A percentile compares a stretch with the other conserved stretches of the same genome.
Evolutionary conservation across 2,329 filamentous ascomycete genomes (phyloP).

Genomic region (Calonectria multiphialidica): DNA sequence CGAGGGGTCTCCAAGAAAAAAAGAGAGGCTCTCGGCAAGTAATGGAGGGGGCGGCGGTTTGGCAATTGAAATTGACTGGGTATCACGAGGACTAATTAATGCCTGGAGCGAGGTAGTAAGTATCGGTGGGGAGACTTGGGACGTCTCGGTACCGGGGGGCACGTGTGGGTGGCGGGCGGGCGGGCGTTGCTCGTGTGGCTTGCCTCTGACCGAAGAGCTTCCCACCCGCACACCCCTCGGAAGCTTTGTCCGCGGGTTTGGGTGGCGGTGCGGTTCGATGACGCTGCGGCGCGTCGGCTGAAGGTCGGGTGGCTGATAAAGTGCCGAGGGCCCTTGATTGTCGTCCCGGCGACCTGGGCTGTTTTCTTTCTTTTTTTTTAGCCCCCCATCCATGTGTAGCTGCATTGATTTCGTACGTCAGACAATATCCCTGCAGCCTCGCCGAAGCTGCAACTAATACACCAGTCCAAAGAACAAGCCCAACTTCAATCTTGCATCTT

Average conservation of each 20-base stretch:
- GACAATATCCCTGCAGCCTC: not conserved
- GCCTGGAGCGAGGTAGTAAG: not conserved
- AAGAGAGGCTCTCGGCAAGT: not conserved
- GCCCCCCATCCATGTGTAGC: not conserved
- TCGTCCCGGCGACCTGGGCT: slow-evolving; percentile 47
- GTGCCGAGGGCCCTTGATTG: slow-evolving; percentile 33
- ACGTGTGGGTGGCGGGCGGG: slow-evolving; percentile 19
- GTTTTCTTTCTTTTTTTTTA: slow-evolving; percentile 21
- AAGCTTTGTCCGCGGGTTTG: not conserved
- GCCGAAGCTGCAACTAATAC: not conserved
- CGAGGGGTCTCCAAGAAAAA: not conserved
- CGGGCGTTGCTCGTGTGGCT: slow-evolving; percentile 18
- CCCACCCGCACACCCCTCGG: not conserved
- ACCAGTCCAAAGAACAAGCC: not conserved
- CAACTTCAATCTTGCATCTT: not conserved
- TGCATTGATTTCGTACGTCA: not conserved
- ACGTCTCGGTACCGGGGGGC: not conserved
- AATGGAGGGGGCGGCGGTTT: not conserved
- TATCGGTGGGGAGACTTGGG: slow-evolving; percentile 10
- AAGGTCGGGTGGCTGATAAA: slow-evolving; percentile 28
- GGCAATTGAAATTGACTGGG: slow-evolving; percentile 6
- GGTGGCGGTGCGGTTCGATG: slow-evolving; percentile 42
- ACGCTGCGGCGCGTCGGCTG: slow-evolving; percentile 36
- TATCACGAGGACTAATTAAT: slow-evolving; percentile 7
- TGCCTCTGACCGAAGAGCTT: slow-evolving; percentile 5